Conservation (phyloP, 257 asterid species). For the Solanum raphanifolium region DNA sequence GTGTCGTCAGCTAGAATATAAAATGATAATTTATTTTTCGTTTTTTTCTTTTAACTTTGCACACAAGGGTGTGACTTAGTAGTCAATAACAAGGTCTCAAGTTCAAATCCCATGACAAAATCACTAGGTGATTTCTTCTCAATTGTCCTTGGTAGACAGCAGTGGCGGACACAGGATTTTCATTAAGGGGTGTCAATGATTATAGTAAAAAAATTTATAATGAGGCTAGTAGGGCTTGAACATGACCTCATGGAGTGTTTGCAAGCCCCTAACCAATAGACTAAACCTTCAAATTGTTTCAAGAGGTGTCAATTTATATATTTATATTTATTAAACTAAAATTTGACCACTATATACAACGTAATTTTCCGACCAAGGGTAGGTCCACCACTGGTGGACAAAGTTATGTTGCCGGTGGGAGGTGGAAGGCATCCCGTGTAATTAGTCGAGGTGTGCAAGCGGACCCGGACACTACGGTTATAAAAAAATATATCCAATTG, state of each 20-base stretch:
- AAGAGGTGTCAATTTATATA: too few relatives aligned
- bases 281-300: too few relatives aligned
- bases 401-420: background rate
- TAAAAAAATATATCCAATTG: background rate
- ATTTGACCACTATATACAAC: too few relatives aligned
- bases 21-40: background rate
- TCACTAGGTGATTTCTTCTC: background rate
- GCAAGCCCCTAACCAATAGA: too few relatives aligned
- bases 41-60: background rate
- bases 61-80: background rate
- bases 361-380: too few relatives aligned
- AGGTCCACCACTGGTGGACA: background rate
- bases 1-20: background rate
- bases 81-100: background rate
- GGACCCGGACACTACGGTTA: background rate
- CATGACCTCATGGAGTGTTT: too few relatives aligned
- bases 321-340: too few relatives aligned
- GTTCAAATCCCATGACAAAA: background rate
- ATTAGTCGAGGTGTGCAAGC: background rate
- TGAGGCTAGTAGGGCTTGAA: too few relatives aligned
- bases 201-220: too few relatives aligned
- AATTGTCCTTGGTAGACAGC: background rate
- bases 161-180: too few relatives aligned
- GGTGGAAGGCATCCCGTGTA: background rate
- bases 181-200: too few relatives aligned